Base-by-base conservation (phyloP, 306 rosid genomes). In the Cicer yamashitae region DNA sequence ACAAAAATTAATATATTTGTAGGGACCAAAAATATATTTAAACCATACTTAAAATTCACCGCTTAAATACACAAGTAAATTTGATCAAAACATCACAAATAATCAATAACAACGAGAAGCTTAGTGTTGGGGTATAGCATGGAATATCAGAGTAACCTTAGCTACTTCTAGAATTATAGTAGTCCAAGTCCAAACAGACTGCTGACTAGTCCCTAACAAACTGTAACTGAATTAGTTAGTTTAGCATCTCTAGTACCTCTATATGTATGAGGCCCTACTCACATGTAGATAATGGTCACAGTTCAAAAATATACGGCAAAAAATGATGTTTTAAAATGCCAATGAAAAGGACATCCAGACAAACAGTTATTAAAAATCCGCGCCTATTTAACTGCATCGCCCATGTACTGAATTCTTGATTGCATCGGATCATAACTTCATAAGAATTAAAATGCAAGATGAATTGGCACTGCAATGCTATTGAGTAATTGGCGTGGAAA, bases 291-390 rank as follows among this genome's bases (percentile, higher is more conserved):
- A 57, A 57, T 57, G 39, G 22, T 10, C 7, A 56, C 12, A 20
- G 9, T 18, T 54, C 1, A n/a, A 54, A 54, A 54, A 10, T 54
- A 9, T 62, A 62, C 10, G 48, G 50, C 22, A 13, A 75, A 9
- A 38, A 73, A 25, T 1, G 9, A 10, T 20, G 43, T 56, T 45
- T 66, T 38, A 58, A 58, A 47, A 14, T 62, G 66, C 13, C 41
- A 48, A 73, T 52, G 25, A 67, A 79, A 46, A 67, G 43, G 11
- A 46, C 8, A 56, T 34, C 34, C 30, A 75, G n/a, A 50, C 30
- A 52, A 8, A 37, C 8, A 76, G 63, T 43, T 68, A 40, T 41
- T 20, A 40, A 61, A 44, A 71, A 51, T 2, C 30, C 43, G 37
- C 25, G 52, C 25, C 46, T 53, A 51, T 53, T 7, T 71, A 54